A percentile compares a stretch with the other conserved stretches of the same genome.
These are phyloP conservation scores for Cyberlindnera mrakii DNA, from an alignment of 805 yeast genomes.

Conservation along the genomic window DNA sequence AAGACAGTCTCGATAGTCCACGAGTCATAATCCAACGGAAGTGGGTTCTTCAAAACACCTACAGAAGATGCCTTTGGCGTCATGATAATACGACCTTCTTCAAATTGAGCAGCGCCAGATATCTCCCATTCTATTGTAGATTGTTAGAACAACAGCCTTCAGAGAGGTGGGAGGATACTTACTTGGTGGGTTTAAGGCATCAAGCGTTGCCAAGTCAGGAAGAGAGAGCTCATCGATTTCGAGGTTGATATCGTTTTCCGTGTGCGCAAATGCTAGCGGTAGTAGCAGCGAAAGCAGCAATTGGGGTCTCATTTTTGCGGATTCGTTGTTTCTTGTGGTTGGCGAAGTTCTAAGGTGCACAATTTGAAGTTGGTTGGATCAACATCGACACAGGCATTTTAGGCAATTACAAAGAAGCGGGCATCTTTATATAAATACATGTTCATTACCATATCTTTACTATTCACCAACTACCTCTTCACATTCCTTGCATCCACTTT, in stretches of 20 bases:
- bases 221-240: constrained; percentile 29
- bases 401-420: no score
- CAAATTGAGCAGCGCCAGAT: constrained; percentile 33
- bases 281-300: background rate
- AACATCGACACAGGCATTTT: no score
- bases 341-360: background rate
- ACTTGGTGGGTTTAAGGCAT: constrained; percentile 18
- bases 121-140: constrained; percentile 32
- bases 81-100: constrained; percentile 48
- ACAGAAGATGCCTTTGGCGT: constrained; percentile 35
- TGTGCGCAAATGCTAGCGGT: constrained; percentile 12
- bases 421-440: no score
- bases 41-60: constrained; percentile 44
- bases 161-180: background rate
- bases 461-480: background rate
- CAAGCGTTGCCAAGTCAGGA: constrained; percentile 32
- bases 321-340: background rate
- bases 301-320: background rate
- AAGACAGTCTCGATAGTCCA: constrained; percentile 60
- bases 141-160: constrained; percentile 1
- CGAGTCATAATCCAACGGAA: constrained; percentile 26
- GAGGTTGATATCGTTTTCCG: constrained; percentile 18
- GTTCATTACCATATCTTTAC: no score
- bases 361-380: no score
- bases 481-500: constrained; percentile 18